These are phyloP conservation scores for Rubroboletus pulcherrimus DNA, from an alignment of 768 basidiomycete species.

Conservation along the genomic window DNA sequence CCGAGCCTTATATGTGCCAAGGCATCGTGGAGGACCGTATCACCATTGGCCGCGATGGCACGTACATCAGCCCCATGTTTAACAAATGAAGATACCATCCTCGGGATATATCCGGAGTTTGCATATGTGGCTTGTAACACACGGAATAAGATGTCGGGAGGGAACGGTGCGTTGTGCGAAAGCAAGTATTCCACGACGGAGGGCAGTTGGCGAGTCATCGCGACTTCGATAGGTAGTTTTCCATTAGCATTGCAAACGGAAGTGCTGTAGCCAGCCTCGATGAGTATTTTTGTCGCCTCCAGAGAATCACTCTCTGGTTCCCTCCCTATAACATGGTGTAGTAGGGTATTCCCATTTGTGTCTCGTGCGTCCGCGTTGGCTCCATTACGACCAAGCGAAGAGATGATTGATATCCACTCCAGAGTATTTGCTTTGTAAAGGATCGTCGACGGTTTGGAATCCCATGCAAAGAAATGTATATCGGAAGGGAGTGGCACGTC, in stretches of 20 bases:
- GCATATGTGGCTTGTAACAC: fast-evolving
- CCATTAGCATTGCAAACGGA: neutral
- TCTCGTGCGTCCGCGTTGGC: neutral
- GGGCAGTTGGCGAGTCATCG: fast-evolving
- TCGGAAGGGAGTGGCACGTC: neutral
- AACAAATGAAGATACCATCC: neutral
- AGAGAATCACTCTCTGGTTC: neutral
- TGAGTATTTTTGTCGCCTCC: neutral
- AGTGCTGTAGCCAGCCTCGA: neutral
- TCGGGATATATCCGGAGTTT: fast-evolving
- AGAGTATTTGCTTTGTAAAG: fast-evolving
- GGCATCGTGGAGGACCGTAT: neutral
- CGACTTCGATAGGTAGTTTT: neutral
- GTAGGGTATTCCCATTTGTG: neutral
- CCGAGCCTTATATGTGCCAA: neutral
- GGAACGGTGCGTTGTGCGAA: neutral
- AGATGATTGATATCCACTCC: neutral
- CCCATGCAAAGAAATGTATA: neutral
- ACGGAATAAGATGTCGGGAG: neutral
- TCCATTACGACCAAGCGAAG: neutral
- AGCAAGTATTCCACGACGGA: neutral
- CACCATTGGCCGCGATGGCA: neutral
- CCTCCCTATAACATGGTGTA: neutral
- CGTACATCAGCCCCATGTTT: neutral
- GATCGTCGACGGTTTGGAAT: neutral